phyloP scores from a whole-genome alignment of 2,329 filamentous ascomycete genomes.

The Fusarium dimerum region DNA sequence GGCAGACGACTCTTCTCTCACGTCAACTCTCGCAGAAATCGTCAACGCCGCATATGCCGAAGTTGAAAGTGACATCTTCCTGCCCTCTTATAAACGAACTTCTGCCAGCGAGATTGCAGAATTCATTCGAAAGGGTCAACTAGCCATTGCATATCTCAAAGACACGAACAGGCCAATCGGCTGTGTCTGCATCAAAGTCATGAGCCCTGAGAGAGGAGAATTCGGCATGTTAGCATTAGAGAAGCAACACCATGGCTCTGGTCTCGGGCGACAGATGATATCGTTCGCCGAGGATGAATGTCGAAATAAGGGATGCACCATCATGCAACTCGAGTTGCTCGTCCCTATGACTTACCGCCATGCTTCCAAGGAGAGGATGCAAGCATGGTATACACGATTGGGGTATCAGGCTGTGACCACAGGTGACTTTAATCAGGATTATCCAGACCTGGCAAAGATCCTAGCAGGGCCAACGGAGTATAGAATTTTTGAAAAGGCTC shows the following conservation, averaged over 20 bases:
- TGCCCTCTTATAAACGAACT: constrained; percentile 29
- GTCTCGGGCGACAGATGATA: constrained; percentile 26
- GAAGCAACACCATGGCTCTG: constrained; percentile 20
- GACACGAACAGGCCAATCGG: constrained; percentile 18
- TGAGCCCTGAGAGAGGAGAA: constrained; percentile 20
- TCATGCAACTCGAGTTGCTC: constrained; percentile 33
- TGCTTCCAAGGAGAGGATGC: constrained; percentile 27
- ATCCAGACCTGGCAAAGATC: constrained; percentile 27
- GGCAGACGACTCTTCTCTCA: constrained; percentile 18
- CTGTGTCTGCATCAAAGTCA: constrained; percentile 29
- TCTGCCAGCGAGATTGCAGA: constrained; percentile 17
- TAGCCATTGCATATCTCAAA: constrained; percentile 26
- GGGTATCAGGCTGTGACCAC: constrained; percentile 30
- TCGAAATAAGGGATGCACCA: constrained; percentile 25
- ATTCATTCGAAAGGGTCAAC: constrained; percentile 21
- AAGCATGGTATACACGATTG: constrained; percentile 32
- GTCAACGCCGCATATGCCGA: constrained; percentile 31
- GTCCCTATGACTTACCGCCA: constrained; percentile 29
- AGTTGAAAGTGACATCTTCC: constrained; percentile 30
- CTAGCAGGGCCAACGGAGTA: constrained; percentile 31
- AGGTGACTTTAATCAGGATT: constrained; percentile 29
- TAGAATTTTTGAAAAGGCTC: constrained; percentile 30
- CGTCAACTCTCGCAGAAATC: constrained; percentile 18
- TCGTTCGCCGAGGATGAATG: constrained; percentile 32
- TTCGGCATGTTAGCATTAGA: constrained; percentile 34